These are phyloP conservation scores for Lepidium sativum DNA, from an alignment of 345 rosid species.

Conservation along the genomic window DNA sequence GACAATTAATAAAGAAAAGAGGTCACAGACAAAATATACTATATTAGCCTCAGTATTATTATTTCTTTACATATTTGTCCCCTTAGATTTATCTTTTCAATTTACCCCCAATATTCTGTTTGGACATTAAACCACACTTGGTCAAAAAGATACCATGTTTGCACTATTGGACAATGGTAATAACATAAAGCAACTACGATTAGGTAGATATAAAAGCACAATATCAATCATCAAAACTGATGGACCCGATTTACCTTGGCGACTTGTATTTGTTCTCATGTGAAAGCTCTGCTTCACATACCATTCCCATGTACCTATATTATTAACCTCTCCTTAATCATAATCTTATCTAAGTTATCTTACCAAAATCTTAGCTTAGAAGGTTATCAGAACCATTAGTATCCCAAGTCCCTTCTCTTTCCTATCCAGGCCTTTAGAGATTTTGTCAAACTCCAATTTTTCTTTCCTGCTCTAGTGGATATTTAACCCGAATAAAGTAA, in stretches of 20 bases:
- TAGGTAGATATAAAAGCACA: background rate
- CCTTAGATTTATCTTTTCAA: background rate
- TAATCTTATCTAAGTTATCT: background rate
- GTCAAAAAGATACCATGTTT: too few relatives aligned
- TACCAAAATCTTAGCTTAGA: background rate
- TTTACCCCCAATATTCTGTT: background rate
- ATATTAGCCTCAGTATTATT: background rate
- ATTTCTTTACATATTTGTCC: background rate
- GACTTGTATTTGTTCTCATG: conserved; percentile 21
- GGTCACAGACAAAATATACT: background rate
- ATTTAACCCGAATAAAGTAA: too few relatives aligned
- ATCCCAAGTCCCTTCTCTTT: background rate
- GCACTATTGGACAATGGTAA: background rate
- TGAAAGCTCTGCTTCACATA: conserved; percentile 4
- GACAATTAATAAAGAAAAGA: background rate
- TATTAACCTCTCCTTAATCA: background rate
- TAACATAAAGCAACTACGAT: background rate
- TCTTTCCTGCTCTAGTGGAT: too few relatives aligned
- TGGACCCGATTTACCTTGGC: conserved; percentile 21
- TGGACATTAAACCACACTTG: background rate
- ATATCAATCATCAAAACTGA: background rate
- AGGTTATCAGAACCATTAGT: background rate
- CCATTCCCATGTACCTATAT: conserved; percentile 12
- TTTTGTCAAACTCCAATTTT: background rate
- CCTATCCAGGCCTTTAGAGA: background rate